Evolutionary conservation across 495 filamentous ascomycete genomes (phyloP), one percentile per base, ranked within the genome.

Genomic region (Aspergillus avenaceus): DNA sequence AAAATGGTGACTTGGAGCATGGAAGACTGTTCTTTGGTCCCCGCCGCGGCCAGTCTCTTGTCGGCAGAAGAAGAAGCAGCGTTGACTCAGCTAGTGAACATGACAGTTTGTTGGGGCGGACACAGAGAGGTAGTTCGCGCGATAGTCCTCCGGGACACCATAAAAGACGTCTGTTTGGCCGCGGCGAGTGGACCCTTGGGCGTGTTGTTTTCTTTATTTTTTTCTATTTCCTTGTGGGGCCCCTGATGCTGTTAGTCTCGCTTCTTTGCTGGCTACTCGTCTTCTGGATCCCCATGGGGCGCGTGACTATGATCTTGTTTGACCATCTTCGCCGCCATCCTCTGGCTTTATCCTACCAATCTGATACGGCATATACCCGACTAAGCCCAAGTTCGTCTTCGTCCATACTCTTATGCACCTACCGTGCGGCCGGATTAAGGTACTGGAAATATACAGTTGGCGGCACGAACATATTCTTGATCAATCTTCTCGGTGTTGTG

Each of bases 401-500:
- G 28, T 93, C 90, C 19, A 91, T 99, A 45, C 73, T 99, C 36
- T 74, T 99, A 9, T 99, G 93, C 77, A 97, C 95, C 11, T 97
- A 99, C 68, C 88, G 95, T 52, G 93, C 92, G 24, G 92, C 91
- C 12, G 93, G 93, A 18, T 70, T 84, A 40, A 90, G 92, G 67
- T 99, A 99, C 71, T 99, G 95, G 90, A 99, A 97, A 65, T 99
- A 99, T 67, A 99, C 93, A 12, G 78, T 99, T 51, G 93, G 97
- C 58, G 93, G 93, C 45, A 97, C 95, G 38, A 99, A 99, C 70
- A 92, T 99, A 61, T 97, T 97, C 70, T 82, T 99, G 59, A 95
- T 99, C 73, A 99, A 99, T 62, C 78, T 99, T 37, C 87, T 97
- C 67, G 84, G 79, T 18, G 79, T 99, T 26, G 92, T 97, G 36